Conservation (phyloP, 768 basidiomycete species). For the Agrocybe pediades region DNA sequence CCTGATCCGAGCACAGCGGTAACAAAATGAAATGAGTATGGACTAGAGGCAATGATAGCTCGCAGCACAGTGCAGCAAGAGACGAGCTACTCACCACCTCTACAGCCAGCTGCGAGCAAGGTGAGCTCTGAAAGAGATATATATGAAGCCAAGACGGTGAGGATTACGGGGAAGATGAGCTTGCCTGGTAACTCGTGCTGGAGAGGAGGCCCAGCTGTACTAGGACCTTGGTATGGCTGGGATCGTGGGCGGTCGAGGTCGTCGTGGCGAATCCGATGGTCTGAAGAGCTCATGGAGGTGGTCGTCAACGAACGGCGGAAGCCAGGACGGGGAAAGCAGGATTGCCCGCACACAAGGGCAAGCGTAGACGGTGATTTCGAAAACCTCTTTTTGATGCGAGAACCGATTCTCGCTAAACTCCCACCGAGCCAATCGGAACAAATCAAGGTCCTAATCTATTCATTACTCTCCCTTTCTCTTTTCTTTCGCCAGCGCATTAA, state of each 20-base stretch:
- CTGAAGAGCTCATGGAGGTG: constrained; percentile 57
- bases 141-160: constrained; percentile 9
- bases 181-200: constrained; percentile 41
- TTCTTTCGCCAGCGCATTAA: not conserved
- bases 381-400: constrained; percentile 43
- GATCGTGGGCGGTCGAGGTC: constrained; percentile 32
- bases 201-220: constrained; percentile 13
- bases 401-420: constrained; percentile 48
- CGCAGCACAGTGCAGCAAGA: constrained; percentile 13
- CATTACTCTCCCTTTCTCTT: not conserved
- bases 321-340: constrained; percentile 53
- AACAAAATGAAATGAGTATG: constrained; percentile 7
- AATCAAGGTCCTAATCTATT: constrained; percentile 34
- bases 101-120: constrained; percentile 80
- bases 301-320: constrained; percentile 43
- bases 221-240: constrained; percentile 18
- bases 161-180: constrained; percentile 9
- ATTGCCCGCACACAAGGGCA: constrained; percentile 59
- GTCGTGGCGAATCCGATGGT: constrained; percentile 50
- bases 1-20: constrained; percentile 48
- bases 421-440: constrained; percentile 72
- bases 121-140: constrained; percentile 49
- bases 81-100: constrained; percentile 56
- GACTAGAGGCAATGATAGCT: constrained; percentile 1
- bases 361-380: constrained; percentile 65